These are phyloP conservation scores for Metschnikowia gelsemii DNA, from an alignment of 805 yeast species.

Conservation along the genomic window DNA sequence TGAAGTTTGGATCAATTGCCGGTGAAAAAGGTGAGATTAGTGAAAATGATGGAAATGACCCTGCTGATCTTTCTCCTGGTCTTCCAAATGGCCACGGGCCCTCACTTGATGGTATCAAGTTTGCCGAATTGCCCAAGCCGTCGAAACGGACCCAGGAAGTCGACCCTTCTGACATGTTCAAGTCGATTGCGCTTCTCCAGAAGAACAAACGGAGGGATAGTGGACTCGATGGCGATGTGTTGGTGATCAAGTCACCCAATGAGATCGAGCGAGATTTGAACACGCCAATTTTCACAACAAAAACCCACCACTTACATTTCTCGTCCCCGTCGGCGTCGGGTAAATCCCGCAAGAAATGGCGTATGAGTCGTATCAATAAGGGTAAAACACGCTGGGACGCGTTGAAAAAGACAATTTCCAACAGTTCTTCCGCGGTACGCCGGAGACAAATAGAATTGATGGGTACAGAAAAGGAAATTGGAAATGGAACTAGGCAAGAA, in stretches of 20 bases:
- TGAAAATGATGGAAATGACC: slow-evolving; percentile 1
- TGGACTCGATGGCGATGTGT: slow-evolving; percentile 63
- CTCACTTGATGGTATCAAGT: slow-evolving; percentile 44
- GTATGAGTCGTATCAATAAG: slow-evolving; percentile 5
- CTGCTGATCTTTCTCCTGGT: neutral
- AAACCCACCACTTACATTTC: slow-evolving; percentile 11
- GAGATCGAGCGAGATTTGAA: slow-evolving; percentile 51
- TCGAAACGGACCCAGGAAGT: slow-evolving; percentile 39
- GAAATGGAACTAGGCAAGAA: slow-evolving; percentile 9
- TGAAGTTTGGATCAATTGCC: no score
- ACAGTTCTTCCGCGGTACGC: slow-evolving; percentile 10
- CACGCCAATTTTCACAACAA: slow-evolving; percentile 37
- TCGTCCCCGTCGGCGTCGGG: slow-evolving; percentile 8
- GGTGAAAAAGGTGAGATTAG: no score
- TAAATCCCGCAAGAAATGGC: slow-evolving; percentile 16
- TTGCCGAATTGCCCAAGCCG: slow-evolving; percentile 61
- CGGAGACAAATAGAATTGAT: slow-evolving; percentile 5
- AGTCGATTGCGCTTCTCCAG: slow-evolving; percentile 80
- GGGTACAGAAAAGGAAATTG: neutral
- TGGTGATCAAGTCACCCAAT: slow-evolving; percentile 75
- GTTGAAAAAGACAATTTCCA: slow-evolving; percentile 28
- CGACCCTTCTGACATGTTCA: slow-evolving; percentile 79
- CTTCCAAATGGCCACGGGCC: neutral
- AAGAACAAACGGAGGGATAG: slow-evolving; percentile 32
- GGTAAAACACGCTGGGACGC: slow-evolving; percentile 21